Evolutionary conservation across 257 asterid species (phyloP), one percentile per base, ranked within the genome.

Genomic region (Capsicum pubescens): DNA sequence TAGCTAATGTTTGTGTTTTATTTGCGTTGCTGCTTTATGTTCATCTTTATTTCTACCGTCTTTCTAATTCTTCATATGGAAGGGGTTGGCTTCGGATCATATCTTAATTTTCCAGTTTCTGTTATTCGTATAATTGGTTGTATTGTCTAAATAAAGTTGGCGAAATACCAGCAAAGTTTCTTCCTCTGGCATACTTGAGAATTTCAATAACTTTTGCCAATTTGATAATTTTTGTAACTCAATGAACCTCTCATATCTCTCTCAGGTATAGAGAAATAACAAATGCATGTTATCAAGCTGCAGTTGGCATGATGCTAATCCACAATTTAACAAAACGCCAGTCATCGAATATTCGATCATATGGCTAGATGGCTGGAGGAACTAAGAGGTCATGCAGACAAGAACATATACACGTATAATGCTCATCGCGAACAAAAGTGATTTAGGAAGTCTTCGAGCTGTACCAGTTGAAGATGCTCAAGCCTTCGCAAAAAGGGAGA

Each of bases 291-390:
- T 94, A 94, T 87, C 88, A 97, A 67, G 98, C 96, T 4, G 97
- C 98, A 19, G 97, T 92, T 14, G 98, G 97, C 4, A 97, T 97
- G 46, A 94, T 94, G 97, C 60, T 93, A 81, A 95, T 94, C 0
- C 93, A 92, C 11, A 97, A 94, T 85, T 90, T 94, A 88, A 82
- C 98, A 9, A 94, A 94, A 84, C 95, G 96, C 0, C 98, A 93
- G 83, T 94, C 98, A n/a, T n/a, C n/a, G n/a, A n/a, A n/a, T n/a
- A 3, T 94, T 94, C 58, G 98, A 94, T 61, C 95, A 94, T 90
- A 93, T 94, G 93, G 95, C 94, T 1, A 88, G 94, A 80, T 94
- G 98, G 98, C 94, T 94, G 3, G 98, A 94, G 89, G 98, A 94
- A 64, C 91, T 94, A n/a, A 87, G 98, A 50, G 94, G 93, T 13